Base-by-base conservation (phyloP, 805 yeast species). In the Cyberlindnera subsufficiens region DNA sequence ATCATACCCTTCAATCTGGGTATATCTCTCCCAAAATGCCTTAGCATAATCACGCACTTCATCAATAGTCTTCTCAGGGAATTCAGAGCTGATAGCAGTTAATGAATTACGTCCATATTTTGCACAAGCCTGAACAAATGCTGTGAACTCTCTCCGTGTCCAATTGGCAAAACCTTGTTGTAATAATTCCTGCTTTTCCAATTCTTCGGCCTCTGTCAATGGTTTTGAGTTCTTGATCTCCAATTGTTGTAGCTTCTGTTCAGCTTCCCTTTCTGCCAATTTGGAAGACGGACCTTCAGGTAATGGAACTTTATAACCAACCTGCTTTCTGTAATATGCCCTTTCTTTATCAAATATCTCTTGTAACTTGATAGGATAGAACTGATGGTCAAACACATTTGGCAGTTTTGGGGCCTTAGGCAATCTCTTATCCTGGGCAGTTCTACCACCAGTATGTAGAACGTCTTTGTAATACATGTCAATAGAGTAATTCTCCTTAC, bases 1-100 rank as follows among this genome's bases (percentile, higher is more conserved):
- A 52, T 93, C 99, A 63, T 82, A 83, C 10, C 96, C 96, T 30
- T 91, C 98, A 48, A 93, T 82, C 52, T 82, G 86, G 39, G 76
- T 71, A 56, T 79, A 82, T 40, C 83, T 74, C 20, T 72, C 56
- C 99, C 98, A 93, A 61, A 93, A 93, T 9, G 74, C 83, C 40
- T 72, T 71, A 11, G 90, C 80, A 60, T 91, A 93, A 31, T 77
- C 82, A 45, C 78, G 64, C 11, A 91, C 86, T 47, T 93, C 96
- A 10, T 86, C 95, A 22, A 68, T 61, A 0, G 89, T 74, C 63
- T 93, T 93, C 20, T 85, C 90, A 4, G 64, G 64, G 58, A 90
- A 77, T 58, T 90, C 96, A 11, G 74, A 57, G 0, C 95, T 81
- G 43, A 93, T 90, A 2, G 77, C 75, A 31, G 71, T 70, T 39